Percentiles rank a stretch among this genome's conserved stretches.
phyloP scores from a whole-genome alignment of 2,329 filamentous ascomycete genomes.

The Exophiala dermatitidis region DNA sequence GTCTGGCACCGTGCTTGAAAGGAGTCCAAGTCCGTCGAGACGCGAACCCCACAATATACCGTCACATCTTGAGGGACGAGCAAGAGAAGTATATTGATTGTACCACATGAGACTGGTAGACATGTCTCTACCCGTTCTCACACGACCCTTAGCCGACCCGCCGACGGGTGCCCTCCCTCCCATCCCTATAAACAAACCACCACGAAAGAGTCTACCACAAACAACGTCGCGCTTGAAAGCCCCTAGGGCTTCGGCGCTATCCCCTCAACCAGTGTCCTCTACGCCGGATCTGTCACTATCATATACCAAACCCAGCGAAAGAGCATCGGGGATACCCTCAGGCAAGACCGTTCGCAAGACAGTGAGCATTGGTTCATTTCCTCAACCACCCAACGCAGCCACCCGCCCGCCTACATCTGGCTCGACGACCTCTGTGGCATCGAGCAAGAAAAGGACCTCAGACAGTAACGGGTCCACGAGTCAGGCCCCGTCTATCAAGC shows the following conservation, averaged over 20 bases:
- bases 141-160: conserved; percentile 55
- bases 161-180: conserved; percentile 66
- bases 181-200: conserved; percentile 62
- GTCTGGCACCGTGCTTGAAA: background rate
- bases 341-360: conserved; percentile 73
- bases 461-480: conserved; percentile 40
- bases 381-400: conserved; percentile 69
- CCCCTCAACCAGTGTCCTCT: conserved; percentile 44
- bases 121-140: conserved; percentile 30
- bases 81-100: background rate
- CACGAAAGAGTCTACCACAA: conserved; percentile 54
- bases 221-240: conserved; percentile 30
- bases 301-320: conserved; percentile 48
- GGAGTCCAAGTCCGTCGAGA: background rate
- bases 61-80: background rate
- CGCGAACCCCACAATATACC: conserved; percentile 9
- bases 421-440: conserved; percentile 36
- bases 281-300: conserved; percentile 52
- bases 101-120: conserved; percentile 2
- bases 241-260: conserved; percentile 43
- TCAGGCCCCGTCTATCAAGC: conserved; percentile 37
- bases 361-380: conserved; percentile 89
- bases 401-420: conserved; percentile 55
- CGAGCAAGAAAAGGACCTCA: conserved; percentile 31
- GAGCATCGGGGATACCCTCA: conserved; percentile 38